phyloP scores from a whole-genome alignment of 2,329 filamentous ascomycete species.

The Zasmidium citrigriseum region DNA sequence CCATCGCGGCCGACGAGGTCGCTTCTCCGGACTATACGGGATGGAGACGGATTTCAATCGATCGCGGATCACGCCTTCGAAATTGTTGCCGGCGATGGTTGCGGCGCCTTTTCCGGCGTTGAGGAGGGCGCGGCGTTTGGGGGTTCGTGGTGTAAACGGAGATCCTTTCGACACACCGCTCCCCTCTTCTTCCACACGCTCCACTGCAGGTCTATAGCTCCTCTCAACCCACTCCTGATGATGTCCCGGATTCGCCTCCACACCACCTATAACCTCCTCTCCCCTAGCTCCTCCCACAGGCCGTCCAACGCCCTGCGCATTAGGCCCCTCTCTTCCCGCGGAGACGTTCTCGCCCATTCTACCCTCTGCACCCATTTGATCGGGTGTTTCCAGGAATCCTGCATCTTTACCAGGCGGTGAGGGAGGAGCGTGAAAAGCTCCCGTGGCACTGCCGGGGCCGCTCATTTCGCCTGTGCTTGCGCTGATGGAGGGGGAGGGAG shows the following conservation, averaged over 20 bases:
- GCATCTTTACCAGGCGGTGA: constrained; percentile 12
- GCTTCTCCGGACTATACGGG: constrained; percentile 9
- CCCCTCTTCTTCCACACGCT: not conserved
- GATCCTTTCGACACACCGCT: constrained; percentile 2
- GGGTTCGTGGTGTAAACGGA: constrained; percentile 5
- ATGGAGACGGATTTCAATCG: constrained; percentile 23
- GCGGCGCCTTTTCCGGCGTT: constrained; percentile 23
- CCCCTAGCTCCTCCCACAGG: constrained; percentile 14
- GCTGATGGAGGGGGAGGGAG: constrained; percentile 15
- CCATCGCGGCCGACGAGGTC: not conserved
- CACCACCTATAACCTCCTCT: constrained; percentile 2
- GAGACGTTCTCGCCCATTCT: constrained; percentile 28
- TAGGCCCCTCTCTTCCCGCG: constrained; percentile 25
- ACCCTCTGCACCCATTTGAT: constrained; percentile 10
- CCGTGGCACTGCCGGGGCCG: constrained; percentile 14
- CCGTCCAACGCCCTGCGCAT: constrained; percentile 22
- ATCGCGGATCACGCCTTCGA: constrained; percentile 26
- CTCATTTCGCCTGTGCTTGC: constrained; percentile 7
- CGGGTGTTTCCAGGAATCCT: constrained; percentile 20
- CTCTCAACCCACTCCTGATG: constrained; percentile 7
- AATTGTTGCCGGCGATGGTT: constrained; percentile 24
- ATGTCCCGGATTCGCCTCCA: constrained; percentile 4
- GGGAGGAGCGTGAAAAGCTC: constrained; percentile 18
- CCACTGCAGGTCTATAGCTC: not conserved
- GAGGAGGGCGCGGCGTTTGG: constrained; percentile 15